Evolutionary conservation across 192 early-diverging fungal genomes (phyloP).

Genomic region (Umbelopsis vinacea): DNA sequence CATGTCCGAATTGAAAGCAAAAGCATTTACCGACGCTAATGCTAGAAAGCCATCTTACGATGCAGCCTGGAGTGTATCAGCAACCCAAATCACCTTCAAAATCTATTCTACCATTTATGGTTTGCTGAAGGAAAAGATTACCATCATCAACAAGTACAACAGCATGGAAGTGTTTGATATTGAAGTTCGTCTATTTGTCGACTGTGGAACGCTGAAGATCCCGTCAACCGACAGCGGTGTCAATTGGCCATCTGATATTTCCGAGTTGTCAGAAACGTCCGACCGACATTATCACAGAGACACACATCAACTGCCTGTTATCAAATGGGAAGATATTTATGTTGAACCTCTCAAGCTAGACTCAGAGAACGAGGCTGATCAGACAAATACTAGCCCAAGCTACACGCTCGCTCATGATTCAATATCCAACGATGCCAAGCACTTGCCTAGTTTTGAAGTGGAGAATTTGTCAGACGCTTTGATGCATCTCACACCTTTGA

Average conservation of each 20-base stretch:
- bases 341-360: slow-evolving; percentile 26
- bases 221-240: background rate
- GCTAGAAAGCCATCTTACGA: slow-evolving; percentile 26
- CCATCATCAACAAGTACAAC: slow-evolving; percentile 76
- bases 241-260: slow-evolving; percentile 17
- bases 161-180: slow-evolving; percentile 62
- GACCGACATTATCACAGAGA: slow-evolving; percentile 26
- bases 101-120: slow-evolving; percentile 62
- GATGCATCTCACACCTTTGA: slow-evolving; percentile 56
- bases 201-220: slow-evolving; percentile 39
- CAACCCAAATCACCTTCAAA: slow-evolving; percentile 59
- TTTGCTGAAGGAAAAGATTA: slow-evolving; percentile 60
- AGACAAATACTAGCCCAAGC: background rate
- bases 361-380: background rate
- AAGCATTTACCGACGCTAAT: slow-evolving; percentile 26
- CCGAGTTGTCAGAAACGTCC: slow-evolving; percentile 9
- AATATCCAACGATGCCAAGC: background rate
- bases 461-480: slow-evolving; percentile 57
- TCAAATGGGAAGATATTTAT: slow-evolving; percentile 62
- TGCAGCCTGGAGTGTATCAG: slow-evolving; percentile 37
- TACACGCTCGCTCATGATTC: background rate
- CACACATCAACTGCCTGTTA: slow-evolving; percentile 37
- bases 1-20: slow-evolving; percentile 30
- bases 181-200: slow-evolving; percentile 73
- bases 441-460: slow-evolving; percentile 26